Base-by-base conservation (phyloP, 2,329 filamentous ascomycete species). In the Cordyceps fumosorosea region DNA sequence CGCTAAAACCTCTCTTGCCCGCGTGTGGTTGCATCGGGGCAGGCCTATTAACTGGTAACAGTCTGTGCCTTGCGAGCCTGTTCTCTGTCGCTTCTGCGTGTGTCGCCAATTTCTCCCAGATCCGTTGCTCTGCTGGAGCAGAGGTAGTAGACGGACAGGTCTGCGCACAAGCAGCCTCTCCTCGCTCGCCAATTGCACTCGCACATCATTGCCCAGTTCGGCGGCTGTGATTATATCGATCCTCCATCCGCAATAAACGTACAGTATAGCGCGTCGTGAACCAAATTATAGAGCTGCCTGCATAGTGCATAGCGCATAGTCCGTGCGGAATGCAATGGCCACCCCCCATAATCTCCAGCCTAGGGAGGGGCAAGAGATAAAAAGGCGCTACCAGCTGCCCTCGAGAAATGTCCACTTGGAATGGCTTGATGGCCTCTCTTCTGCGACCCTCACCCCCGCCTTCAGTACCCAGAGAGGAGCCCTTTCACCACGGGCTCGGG, bases 301-400 rank as follows among this genome's bases (percentile, higher is more conserved):
- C 40, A 44, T 44, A 37, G 32, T 37, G 50, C 50, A 18, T 55
- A 55, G 56, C 29, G 47, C 32, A 44, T 22, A 32, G 57, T 60
- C 57, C 48, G 57, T 60, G 57, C 57, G 48, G 24, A 12, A 45
- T 45, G 24, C n/a, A 48, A 42, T 42, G 56, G 16, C 56, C 37
- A 52, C 47, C 14, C n/a, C 55, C 55, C 55, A 47, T 50, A 57
- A 58, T 59, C 48, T 59, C 22, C 56, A 18, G 34, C 44, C 8
- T 44, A 7, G 18, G 47, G 44, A 34, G 29, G 47, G 34, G 22
- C 11, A 3, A 50, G 7, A 57, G 44, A n/a, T 18, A 44, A 44
- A 18, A 44, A 37, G 34, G 54, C 34, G 37, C 42, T 50, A 57
- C 18, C 29, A 50, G 42, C 20, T 57, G 55, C 44, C 42, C 44